Conservation (phyloP, 2,329 filamentous ascomycete genomes). For the Verticillium albo-atrum region DNA sequence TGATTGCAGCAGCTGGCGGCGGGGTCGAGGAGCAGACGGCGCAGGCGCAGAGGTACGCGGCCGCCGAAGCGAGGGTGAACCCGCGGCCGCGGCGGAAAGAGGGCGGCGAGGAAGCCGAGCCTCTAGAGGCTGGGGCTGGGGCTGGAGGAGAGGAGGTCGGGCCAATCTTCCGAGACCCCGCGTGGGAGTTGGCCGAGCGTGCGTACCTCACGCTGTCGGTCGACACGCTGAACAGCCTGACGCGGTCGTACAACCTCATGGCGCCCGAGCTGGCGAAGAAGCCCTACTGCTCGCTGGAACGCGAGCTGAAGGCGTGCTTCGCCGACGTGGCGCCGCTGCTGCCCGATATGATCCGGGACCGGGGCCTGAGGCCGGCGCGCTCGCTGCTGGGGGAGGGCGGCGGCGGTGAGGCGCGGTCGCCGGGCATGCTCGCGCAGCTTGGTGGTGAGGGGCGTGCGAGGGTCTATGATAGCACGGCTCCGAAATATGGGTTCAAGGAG, state of each 20-base stretch:
- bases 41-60: slow-evolving; percentile 68
- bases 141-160: background rate
- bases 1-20: slow-evolving; percentile 75
- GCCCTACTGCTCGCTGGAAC: slow-evolving; percentile 79
- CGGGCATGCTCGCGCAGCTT: slow-evolving; percentile 60
- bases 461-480: slow-evolving; percentile 69
- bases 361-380: slow-evolving; percentile 47
- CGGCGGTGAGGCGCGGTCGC: slow-evolving; percentile 24
- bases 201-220: slow-evolving; percentile 75
- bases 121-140: slow-evolving; percentile 8
- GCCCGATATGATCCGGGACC: slow-evolving; percentile 65
- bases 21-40: slow-evolving; percentile 63
- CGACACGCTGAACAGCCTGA: slow-evolving; percentile 70
- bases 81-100: slow-evolving; percentile 40
- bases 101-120: slow-evolving; percentile 18
- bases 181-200: slow-evolving; percentile 69
- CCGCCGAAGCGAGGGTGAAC: slow-evolving; percentile 65
- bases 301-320: slow-evolving; percentile 78
- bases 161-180: slow-evolving; percentile 64
- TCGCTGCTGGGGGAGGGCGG: slow-evolving; percentile 24
- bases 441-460: slow-evolving; percentile 42
- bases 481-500: slow-evolving; percentile 81
- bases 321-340: slow-evolving; percentile 79
- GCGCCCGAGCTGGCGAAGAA: slow-evolving; percentile 90
- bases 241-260: slow-evolving; percentile 91